A percentile compares a stretch with the other conserved stretches of the same genome.
Evolutionary conservation across 2,329 filamentous ascomycete species (phyloP).

Genomic region (Thermoascus crustaceus): DNA sequence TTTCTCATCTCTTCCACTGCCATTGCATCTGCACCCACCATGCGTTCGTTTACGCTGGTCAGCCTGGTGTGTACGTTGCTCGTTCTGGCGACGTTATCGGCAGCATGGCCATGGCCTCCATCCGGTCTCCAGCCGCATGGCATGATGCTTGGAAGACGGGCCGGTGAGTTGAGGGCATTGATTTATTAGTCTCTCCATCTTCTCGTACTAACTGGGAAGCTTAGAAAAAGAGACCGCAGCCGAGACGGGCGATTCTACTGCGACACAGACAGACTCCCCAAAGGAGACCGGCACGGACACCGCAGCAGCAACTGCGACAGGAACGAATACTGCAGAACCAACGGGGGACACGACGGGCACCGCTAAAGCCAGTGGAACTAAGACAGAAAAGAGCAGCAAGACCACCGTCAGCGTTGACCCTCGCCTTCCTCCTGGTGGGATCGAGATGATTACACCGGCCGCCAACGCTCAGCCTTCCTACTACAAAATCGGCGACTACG

Average conservation of each 20-base stretch:
- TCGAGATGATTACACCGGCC: slow-evolving; percentile 54
- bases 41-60: slow-evolving; percentile 25
- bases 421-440: slow-evolving; percentile 49
- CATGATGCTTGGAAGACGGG: slow-evolving; percentile 14
- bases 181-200: not conserved
- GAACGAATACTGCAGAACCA: slow-evolving; percentile 3
- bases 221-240: slow-evolving; percentile 9
- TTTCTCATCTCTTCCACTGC: slow-evolving; percentile 4
- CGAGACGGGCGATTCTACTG: slow-evolving; percentile 12
- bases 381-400: slow-evolving; percentile 19
- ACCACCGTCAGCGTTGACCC: slow-evolving; percentile 43
- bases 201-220: too few species aligned
- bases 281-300: slow-evolving; percentile 3
- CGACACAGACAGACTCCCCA: slow-evolving; percentile 8
- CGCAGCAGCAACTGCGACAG: slow-evolving; percentile 7
- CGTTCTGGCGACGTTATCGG: slow-evolving; percentile 22
- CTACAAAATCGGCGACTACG: slow-evolving; percentile 56
- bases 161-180: slow-evolving; percentile 16
- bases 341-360: slow-evolving; percentile 2
- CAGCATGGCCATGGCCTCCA: slow-evolving; percentile 21
- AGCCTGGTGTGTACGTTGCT: slow-evolving; percentile 26
- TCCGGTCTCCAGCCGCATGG: slow-evolving; percentile 14
- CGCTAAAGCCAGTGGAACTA: slow-evolving; percentile 7
- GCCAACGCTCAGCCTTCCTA: slow-evolving; percentile 44
- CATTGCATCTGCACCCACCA: slow-evolving; percentile 13